phyloP scores from a whole-genome alignment of 2,329 filamentous ascomycete genomes.

The Cadophora sp. region DNA sequence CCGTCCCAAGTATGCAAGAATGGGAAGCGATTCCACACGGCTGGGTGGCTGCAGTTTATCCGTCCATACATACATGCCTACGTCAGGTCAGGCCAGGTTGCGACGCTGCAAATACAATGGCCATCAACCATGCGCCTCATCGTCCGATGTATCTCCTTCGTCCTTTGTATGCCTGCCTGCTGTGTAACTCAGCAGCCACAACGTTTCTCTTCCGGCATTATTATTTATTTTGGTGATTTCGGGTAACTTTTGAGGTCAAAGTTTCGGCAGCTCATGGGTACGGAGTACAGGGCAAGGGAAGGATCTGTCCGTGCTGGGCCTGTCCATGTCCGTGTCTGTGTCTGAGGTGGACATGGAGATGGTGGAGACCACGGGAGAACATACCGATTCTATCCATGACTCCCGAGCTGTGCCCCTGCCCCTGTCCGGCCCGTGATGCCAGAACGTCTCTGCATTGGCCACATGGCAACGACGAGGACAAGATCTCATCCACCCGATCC shows the following conservation, averaged over 20 bases:
- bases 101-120: conserved; percentile 10
- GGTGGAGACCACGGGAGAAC: conserved; percentile 21
- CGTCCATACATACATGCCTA: neutral
- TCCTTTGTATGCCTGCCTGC: neutral
- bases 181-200: conserved; percentile 10
- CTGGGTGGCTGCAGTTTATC: conserved; percentile 15
- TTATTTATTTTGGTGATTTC: neutral
- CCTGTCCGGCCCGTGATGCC: conserved; percentile 19
- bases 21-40: conserved; percentile 9
- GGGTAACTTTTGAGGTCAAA: neutral
- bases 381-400: conserved; percentile 14
- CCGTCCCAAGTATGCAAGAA: conserved; percentile 5
- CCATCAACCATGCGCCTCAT: conserved; percentile 3
- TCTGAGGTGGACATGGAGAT: conserved; percentile 14
- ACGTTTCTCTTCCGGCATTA: neutral
- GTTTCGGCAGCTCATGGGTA: neutral
- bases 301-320: conserved; percentile 6
- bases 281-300: neutral
- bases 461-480: conserved; percentile 5
- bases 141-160: neutral
- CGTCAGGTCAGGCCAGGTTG: neutral
- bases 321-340: conserved; percentile 1
- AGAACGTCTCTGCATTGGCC: conserved; percentile 13
- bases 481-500: conserved; percentile 19
- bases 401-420: neutral